Evolutionary conservation across 768 basidiomycete genomes (phyloP).

Genomic region (Tricholoma matsutake): DNA sequence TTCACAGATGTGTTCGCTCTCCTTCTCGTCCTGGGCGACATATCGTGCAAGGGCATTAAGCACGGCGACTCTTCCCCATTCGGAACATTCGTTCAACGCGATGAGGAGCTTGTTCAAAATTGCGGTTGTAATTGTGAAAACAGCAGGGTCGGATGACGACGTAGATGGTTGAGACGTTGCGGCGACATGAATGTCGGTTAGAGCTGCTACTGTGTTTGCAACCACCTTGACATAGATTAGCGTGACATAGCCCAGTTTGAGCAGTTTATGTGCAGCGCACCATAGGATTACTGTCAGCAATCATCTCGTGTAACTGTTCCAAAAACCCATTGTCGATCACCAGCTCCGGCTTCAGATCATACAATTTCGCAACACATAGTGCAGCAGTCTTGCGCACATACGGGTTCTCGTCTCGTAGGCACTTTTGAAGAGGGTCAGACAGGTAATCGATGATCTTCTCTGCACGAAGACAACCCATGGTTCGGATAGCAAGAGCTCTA

Average conservation of each 20-base stretch:
- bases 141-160: conserved; percentile 55
- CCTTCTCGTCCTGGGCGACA: conserved; percentile 80
- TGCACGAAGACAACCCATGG: conserved; percentile 95
- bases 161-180: conserved; percentile 56
- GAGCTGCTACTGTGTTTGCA: conserved; percentile 90
- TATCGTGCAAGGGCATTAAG: conserved; percentile 85
- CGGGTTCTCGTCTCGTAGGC: conserved; percentile 92
- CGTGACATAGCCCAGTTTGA: background rate
- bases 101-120: conserved; percentile 89
- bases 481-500: conserved; percentile 92
- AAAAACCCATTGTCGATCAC: conserved; percentile 95
- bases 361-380: conserved; percentile 94
- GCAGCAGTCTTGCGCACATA: conserved; percentile 99
- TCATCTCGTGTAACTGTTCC: conserved; percentile 86
- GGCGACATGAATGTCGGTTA: conserved; percentile 87
- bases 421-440: conserved; percentile 91
- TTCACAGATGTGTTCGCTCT: conserved; percentile 98
- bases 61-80: conserved; percentile 97
- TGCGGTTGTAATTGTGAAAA: conserved; percentile 80
- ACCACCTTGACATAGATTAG: conserved; percentile 67
- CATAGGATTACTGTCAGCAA: conserved; percentile 97
- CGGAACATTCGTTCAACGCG: conserved; percentile 96
- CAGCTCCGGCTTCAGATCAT: conserved; percentile 93
- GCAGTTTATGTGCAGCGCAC: conserved; percentile 35
- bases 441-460: conserved; percentile 99